phyloP scores from a whole-genome alignment of 768 basidiomycete species.

The Mycena epipterygia region DNA sequence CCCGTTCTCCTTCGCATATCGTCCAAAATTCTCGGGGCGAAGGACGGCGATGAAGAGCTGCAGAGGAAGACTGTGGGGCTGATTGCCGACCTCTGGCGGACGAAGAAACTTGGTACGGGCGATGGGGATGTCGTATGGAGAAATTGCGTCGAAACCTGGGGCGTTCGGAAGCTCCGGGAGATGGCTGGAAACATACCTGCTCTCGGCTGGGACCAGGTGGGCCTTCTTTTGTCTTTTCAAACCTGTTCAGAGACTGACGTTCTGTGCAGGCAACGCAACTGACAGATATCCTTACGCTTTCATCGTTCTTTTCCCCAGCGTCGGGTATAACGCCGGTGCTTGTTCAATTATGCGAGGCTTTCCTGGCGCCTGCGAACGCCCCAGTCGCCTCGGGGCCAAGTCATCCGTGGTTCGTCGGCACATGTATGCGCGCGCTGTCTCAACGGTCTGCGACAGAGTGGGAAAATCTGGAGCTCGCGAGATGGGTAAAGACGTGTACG shows the following conservation, averaged over 20 bases:
- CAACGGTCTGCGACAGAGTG: slow-evolving; percentile 60
- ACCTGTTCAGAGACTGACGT: not conserved
- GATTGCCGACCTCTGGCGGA: slow-evolving; percentile 61
- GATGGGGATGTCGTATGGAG: slow-evolving; percentile 75
- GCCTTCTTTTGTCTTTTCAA: slow-evolving; percentile 10
- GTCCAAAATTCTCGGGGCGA: slow-evolving; percentile 52
- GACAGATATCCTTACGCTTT: slow-evolving; percentile 66
- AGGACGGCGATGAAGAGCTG: slow-evolving; percentile 48
- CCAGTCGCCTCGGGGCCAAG: slow-evolving; percentile 49
- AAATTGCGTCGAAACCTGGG: slow-evolving; percentile 65
- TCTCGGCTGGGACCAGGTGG: slow-evolving; percentile 26
- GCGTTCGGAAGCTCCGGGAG: slow-evolving; percentile 55
- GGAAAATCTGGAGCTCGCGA: slow-evolving; percentile 60
- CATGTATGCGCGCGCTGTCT: slow-evolving; percentile 69
- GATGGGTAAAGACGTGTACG: slow-evolving; percentile 61
- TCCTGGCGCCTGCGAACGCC: slow-evolving; percentile 50
- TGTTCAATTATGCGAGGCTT: slow-evolving; percentile 58
- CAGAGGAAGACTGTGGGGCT: slow-evolving; percentile 60
- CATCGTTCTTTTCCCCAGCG: slow-evolving; percentile 62
- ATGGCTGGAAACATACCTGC: slow-evolving; percentile 48
- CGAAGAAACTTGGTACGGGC: slow-evolving; percentile 59
- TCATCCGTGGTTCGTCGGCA: slow-evolving; percentile 69
- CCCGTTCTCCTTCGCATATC: slow-evolving; percentile 70
- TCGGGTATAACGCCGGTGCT: slow-evolving; percentile 53
- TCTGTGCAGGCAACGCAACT: slow-evolving; percentile 62